Evolutionary conservation across 345 rosid species (phyloP), one percentile per base, ranked within the genome.

Genomic region (Noccaea caerulescens): DNA sequence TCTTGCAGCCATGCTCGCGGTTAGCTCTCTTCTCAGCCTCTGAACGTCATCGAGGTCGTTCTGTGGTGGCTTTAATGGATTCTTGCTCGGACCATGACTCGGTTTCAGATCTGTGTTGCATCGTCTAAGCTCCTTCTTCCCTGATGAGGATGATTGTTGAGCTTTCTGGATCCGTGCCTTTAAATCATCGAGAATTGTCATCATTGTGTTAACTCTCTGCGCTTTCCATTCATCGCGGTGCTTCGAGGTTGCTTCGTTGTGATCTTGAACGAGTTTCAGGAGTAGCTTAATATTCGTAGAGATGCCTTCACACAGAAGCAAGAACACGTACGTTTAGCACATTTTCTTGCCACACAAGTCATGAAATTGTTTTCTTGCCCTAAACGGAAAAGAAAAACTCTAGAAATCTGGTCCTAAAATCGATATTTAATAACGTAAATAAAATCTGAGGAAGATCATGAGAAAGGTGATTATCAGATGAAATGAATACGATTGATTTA

Each of bases 81-180:
- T 72, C 8, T 77, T 81, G 13, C 8, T 74, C 8, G 75, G 73
- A 11, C 7, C 68, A 14, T 58, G 80, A 12, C 53, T 62, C 0
- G 85, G 85, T 77, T 77, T 77, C 36, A 89, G 87, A 27, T 92
- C 98, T 2, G 96, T 84, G 80, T 80, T 64, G 81, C 98, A 87
- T 37, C 91, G 54, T 75, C 98, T 41, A 6, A 92, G 90, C 86
- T 92, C 88, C 57, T 64, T 84, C 42, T 41, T 63, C 1, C 69
- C 66, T 1, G 77, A 18, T 14, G 84, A 45, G 51, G 84, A 81
- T 56, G 80, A 86, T 55, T 83, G 85, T 43, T 85, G 90, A 63
- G 87, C 82, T 61, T 84, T 86, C 23, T 85, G 89, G 51, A 92
- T 77, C 51, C 93, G 56, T 3, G 87, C 13, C 77, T 82, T 86